Percentiles rank a stretch among this genome's conserved stretches.
Conservation (phyloP, 2,329 filamentous ascomycete species). For the Fusarium torreyae region DNA sequence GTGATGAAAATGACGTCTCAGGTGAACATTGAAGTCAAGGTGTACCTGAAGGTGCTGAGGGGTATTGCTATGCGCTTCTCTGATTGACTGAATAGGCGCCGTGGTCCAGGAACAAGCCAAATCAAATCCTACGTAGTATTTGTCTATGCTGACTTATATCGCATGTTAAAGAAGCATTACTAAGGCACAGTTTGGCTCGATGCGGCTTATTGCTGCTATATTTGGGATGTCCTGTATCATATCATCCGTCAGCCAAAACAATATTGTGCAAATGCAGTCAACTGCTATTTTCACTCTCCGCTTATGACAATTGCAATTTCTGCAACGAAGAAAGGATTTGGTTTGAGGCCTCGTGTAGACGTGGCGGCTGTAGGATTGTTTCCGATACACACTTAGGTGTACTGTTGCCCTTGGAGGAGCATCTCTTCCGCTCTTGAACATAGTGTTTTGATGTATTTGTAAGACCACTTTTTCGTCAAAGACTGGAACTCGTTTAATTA, state of each 20-base stretch:
- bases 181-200: background rate
- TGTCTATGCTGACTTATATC: constrained; percentile 7
- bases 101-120: too few species aligned
- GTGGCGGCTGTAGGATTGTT: background rate
- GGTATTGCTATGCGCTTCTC: too few species aligned
- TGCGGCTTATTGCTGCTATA: constrained; percentile 11
- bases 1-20: background rate
- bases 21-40: too few species aligned
- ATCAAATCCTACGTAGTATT: too few species aligned
- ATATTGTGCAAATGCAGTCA: background rate
- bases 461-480: too few species aligned
- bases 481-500: too few species aligned
- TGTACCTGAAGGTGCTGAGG: too few species aligned
- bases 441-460: too few species aligned
- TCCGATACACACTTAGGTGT: too few species aligned
- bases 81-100: too few species aligned
- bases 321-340: background rate
- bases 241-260: constrained; percentile 1
- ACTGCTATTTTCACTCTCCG: background rate
- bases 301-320: background rate
- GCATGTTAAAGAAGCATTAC: background rate
- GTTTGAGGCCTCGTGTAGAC: background rate
- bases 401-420: too few species aligned
- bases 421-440: too few species aligned
- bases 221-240: background rate